Evolutionary conservation across 1,284 basidiomycete genomes (phyloP).

Genomic region (Cerrena zonata): DNA sequence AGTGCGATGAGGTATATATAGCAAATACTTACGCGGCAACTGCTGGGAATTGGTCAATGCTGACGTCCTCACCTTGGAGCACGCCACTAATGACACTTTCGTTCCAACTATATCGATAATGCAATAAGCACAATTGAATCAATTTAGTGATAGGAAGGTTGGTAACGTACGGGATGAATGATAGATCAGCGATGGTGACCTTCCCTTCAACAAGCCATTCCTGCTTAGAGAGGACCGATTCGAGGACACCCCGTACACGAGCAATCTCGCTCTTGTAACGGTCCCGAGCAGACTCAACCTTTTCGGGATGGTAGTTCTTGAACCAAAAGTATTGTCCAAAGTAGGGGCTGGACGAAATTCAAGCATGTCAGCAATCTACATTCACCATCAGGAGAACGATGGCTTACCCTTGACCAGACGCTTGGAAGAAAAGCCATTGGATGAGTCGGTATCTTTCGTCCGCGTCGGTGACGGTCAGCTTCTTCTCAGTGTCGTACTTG

Average conservation of each 20-base stretch:
- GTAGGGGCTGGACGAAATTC: slow-evolving; percentile 9
- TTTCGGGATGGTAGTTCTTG: slow-evolving; percentile 16
- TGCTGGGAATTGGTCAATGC: no score
- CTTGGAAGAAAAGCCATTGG: slow-evolving; percentile 23
- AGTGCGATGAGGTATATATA: no score
- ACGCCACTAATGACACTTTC: not conserved
- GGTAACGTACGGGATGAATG: slow-evolving; percentile 6
- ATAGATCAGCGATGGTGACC: slow-evolving; percentile 13
- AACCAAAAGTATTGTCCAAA: slow-evolving; percentile 21
- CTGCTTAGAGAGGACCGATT: slow-evolving; percentile 17
- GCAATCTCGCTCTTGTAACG: slow-evolving; percentile 25
- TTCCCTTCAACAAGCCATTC: slow-evolving; percentile 12
- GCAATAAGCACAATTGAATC: not conserved
- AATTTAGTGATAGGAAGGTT: not conserved
- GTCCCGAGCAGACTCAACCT: slow-evolving; percentile 20
- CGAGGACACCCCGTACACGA: slow-evolving; percentile 30
- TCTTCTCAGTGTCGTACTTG: slow-evolving; percentile 26
- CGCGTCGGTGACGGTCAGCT: slow-evolving; percentile 17
- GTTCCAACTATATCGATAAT: not conserved
- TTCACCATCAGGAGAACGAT: no score
- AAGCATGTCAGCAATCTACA: not conserved
- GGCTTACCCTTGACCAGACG: slow-evolving; percentile 21
- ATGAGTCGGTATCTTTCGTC: slow-evolving; percentile 16
- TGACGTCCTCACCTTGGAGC: not conserved
- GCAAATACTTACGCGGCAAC: no score